Conservation (phyloP, 2,329 filamentous ascomycete genomes). For the Aspergillus sp. region DNA sequence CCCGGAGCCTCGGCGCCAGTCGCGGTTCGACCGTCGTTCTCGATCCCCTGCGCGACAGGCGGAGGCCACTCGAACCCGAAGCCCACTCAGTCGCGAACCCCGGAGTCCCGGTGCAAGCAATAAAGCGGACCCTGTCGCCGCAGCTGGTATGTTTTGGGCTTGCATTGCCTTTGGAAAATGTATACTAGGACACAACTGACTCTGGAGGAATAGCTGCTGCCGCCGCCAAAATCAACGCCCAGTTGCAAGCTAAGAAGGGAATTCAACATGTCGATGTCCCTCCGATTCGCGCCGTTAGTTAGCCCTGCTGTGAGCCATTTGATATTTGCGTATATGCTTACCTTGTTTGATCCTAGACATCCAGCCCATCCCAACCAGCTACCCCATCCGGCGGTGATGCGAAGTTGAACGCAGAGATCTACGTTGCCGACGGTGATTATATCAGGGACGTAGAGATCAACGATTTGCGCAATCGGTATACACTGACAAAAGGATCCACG, state of each 20-base stretch:
- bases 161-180: background rate
- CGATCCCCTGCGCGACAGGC: conserved; percentile 72
- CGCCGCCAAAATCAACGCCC: conserved; percentile 82
- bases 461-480: conserved; percentile 92
- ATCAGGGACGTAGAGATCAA: conserved; percentile 99
- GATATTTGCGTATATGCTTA: background rate
- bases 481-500: conserved; percentile 92
- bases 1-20: conserved; percentile 71
- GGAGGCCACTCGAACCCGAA: conserved; percentile 75
- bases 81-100: conserved; percentile 63
- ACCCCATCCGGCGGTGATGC: conserved; percentile 50
- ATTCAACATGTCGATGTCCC: conserved; percentile 89
- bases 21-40: conserved; percentile 89
- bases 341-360: conserved; percentile 31
- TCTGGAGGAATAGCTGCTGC: conserved; percentile 66
- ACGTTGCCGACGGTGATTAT: conserved; percentile 93
- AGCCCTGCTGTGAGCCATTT: background rate
- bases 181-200: background rate
- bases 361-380: conserved; percentile 57
- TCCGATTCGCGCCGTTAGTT: conserved; percentile 66
- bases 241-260: conserved; percentile 80
- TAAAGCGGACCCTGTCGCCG: conserved; percentile 69
- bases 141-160: conserved; percentile 62
- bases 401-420: conserved; percentile 81
- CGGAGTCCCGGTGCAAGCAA: conserved; percentile 47